Percentiles rank a stretch among this genome's conserved stretches.
These are phyloP conservation scores for Stromatinia cepivora DNA, from an alignment of 2,329 filamentous ascomycete species.

Conservation along the genomic window DNA sequence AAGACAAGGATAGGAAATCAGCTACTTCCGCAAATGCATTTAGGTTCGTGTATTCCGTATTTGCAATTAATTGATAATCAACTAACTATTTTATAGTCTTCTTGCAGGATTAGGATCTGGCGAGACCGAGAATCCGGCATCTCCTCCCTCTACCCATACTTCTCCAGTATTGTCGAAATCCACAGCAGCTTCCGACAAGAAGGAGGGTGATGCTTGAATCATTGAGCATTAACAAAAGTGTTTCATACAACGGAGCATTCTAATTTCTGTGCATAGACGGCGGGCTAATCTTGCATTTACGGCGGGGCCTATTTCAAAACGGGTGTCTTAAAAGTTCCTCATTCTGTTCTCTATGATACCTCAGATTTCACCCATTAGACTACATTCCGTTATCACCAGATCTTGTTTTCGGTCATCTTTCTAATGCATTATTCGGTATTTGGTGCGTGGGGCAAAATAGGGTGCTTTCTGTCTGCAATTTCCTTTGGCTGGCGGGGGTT, in stretches of 20 bases:
- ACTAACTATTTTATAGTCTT: slow-evolving; percentile 47
- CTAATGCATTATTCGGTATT: slow-evolving; percentile 36
- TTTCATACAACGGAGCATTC: slow-evolving; percentile 41
- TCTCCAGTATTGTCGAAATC: slow-evolving; percentile 67
- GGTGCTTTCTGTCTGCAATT: slow-evolving; percentile 36
- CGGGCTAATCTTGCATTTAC: slow-evolving; percentile 49
- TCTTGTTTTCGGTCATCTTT: slow-evolving; percentile 35
- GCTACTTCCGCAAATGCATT: slow-evolving; percentile 84
- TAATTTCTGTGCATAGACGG: slow-evolving; percentile 50
- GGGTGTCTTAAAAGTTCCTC: slow-evolving; percentile 50
- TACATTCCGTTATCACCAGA: slow-evolving; percentile 40
- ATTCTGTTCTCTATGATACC: slow-evolving; percentile 48
- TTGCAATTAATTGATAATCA: slow-evolving; percentile 3
- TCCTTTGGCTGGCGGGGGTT: slow-evolving; percentile 38
- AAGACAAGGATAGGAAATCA: slow-evolving; percentile 62
- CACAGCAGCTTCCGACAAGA: slow-evolving; percentile 54
- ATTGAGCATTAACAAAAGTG: slow-evolving; percentile 42
- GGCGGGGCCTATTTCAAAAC: slow-evolving; percentile 42
- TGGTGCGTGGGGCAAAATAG: slow-evolving; percentile 38
- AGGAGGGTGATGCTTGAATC: slow-evolving; percentile 50
- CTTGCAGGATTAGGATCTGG: slow-evolving; percentile 50
- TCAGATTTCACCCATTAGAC: slow-evolving; percentile 42
- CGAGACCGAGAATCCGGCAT: slow-evolving; percentile 63
- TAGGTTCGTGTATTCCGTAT: slow-evolving; percentile 62
- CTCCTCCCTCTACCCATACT: slow-evolving; percentile 67